Percentiles rank a stretch among this genome's conserved stretches.
Conservation (phyloP, 495 filamentous ascomycete species). For the Talaromyces borbonicus region DNA sequence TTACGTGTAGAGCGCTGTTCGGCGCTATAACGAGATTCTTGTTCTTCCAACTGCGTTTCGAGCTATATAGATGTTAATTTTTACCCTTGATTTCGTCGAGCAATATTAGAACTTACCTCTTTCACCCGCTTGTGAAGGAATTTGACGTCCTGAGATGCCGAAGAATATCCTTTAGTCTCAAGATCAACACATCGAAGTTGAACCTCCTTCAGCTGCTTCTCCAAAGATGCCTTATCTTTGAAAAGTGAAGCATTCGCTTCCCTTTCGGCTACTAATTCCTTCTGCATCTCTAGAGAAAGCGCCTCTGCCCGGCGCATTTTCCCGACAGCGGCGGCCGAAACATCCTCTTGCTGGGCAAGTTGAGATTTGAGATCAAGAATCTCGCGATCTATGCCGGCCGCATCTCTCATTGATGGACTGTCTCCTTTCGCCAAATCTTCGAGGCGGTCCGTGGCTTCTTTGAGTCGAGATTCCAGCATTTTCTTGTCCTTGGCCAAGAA, state of each 20-base stretch:
- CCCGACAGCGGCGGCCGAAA: conserved; percentile 83
- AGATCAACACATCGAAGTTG: conserved; percentile 85
- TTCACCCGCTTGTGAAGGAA: conserved; percentile 93
- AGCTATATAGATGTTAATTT: conserved; percentile 46
- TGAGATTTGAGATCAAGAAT: conserved; percentile 82
- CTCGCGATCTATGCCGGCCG: conserved; percentile 81
- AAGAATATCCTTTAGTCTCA: conserved; percentile 94
- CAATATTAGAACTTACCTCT: conserved; percentile 59
- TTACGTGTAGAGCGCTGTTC: conserved; percentile 83
- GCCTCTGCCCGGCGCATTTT: conserved; percentile 98
- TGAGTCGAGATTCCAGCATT: conserved; percentile 73
- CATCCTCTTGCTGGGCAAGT: conserved; percentile 88
- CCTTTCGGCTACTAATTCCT: conserved; percentile 84
- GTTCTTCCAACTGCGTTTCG: conserved; percentile 80
- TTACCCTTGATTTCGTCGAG: background rate
- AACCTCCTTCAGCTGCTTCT: conserved; percentile 85
- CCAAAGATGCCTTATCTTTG: conserved; percentile 84
- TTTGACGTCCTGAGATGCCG: conserved; percentile 84
- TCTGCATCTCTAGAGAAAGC: conserved; percentile 78
- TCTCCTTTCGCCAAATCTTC: conserved; percentile 83
- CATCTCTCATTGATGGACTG: conserved; percentile 83
- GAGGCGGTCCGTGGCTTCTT: conserved; percentile 82
- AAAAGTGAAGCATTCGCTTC: conserved; percentile 75
- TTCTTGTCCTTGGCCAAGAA: conserved; percentile 81
- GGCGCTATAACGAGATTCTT: conserved; percentile 65